Evolutionary conservation across 768 basidiomycete genomes (phyloP), one percentile per base, ranked within the genome.

Genomic region (Vishniacozyma victoriae): DNA sequence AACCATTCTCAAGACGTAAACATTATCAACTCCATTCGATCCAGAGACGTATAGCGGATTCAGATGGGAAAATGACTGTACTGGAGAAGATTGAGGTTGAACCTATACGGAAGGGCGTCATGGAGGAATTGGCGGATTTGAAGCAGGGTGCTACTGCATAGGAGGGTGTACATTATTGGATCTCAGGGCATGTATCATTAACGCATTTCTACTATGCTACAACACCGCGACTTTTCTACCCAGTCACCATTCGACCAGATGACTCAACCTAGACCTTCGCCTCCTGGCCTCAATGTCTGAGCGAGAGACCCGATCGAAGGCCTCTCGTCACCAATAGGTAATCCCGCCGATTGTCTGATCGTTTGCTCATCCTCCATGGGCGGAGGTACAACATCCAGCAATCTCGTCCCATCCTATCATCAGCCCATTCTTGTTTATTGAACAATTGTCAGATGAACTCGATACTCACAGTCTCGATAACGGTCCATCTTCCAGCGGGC

Each of bases 391-490:
- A 65, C 60, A 18, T 59, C 55, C 16, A 50, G 47, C 27, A 55
- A 41, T n/a, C 39, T 41, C 15, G 44, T 55, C 22, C 64, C 64
- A 23, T 67, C 57, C 64, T 67, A 26, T 36, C 31, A 22, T 20
- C 14, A 35, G n/a, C 41, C 3, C 43, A 15, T 15, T 22, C n/a
- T 23, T 20, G 14, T 13, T 12, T 11, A 2, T 20, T 39, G 9
- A 19, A 18, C 27, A 44, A 27, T 6, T 18, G 4, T 24, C 4
- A 5, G 15, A 15, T 15, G 26, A 26, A 26, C 20, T 27, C 18
- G 24, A 19, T 33, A 11, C 64, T 48, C 39, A 64, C 65, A 20
- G 65, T 67, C 39, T 67, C 65, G 36, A 62, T 59, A 9, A 67
- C 62, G 3, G 53, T 41, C 65, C 64, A 67, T 24, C 19, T 19